phyloP scores from a whole-genome alignment of 805 yeast species.

The Schwanniomyces polymorphus region DNA sequence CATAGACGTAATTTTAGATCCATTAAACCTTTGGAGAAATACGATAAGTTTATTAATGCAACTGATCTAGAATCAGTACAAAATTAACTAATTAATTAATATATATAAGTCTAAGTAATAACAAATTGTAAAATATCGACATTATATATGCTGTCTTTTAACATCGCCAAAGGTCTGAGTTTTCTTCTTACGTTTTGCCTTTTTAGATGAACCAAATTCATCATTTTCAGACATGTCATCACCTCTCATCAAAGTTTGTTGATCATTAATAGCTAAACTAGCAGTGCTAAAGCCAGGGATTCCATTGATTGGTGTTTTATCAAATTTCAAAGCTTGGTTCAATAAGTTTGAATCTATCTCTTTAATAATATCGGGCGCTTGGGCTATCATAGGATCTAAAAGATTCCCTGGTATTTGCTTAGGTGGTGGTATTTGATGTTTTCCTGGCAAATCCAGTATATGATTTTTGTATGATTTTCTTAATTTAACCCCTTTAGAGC shows the following conservation, averaged over 20 bases:
- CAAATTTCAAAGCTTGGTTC: constrained; percentile 54
- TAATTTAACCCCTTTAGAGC: constrained; percentile 87
- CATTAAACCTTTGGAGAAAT: constrained; percentile 20
- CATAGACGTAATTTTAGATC: constrained; percentile 12
- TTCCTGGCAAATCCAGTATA: constrained; percentile 81
- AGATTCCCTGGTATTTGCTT: constrained; percentile 36
- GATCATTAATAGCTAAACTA: constrained; percentile 62
- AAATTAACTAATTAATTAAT: not conserved
- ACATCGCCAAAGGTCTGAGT: constrained; percentile 27
- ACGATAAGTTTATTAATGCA: constrained; percentile 21
- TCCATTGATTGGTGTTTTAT: constrained; percentile 65
- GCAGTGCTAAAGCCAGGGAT: constrained; percentile 75
- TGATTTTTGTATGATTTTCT: constrained; percentile 95
- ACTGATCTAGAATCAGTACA: constrained; percentile 15
- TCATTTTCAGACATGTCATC: constrained; percentile 42
- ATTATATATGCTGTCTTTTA: constrained; percentile 36
- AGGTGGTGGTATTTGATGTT: constrained; percentile 59
- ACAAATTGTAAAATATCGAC: not conserved
- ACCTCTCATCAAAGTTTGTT: constrained; percentile 38
- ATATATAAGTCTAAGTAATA: not conserved
- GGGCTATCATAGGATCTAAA: constrained; percentile 36
- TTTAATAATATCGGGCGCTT: constrained; percentile 46
- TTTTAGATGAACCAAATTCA: constrained; percentile 30
- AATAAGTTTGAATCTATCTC: constrained; percentile 52
- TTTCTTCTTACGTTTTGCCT: constrained; percentile 36